Percentiles rank a stretch among this genome's conserved stretches.
These are phyloP conservation scores for Malassezia vespertilionis DNA, from an alignment of 1,284 basidiomycete genomes.

Conservation along the genomic window DNA sequence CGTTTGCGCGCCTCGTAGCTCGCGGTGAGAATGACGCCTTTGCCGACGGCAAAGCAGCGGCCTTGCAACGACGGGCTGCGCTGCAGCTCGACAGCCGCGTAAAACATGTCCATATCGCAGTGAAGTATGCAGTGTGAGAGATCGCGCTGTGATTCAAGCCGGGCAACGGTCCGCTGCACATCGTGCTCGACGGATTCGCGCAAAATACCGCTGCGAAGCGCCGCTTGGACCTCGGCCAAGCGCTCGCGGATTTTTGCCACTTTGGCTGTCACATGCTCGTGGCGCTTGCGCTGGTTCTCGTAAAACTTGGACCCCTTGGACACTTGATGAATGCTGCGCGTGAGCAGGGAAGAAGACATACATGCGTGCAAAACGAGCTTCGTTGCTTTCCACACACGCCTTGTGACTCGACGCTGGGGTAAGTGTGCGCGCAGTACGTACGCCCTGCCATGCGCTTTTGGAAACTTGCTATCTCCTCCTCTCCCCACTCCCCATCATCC, in stretches of 20 bases:
- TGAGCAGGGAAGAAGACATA: slow-evolving; percentile 14
- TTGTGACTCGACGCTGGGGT: slow-evolving; percentile 33
- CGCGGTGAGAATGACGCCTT: slow-evolving; percentile 38
- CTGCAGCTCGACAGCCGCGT: slow-evolving; percentile 54
- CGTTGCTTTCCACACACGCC: slow-evolving; percentile 32
- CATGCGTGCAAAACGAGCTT: slow-evolving; percentile 27
- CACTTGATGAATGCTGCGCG: slow-evolving; percentile 36
- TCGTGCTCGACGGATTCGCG: slow-evolving; percentile 24
- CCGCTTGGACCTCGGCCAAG: slow-evolving; percentile 25
- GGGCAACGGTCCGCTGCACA: slow-evolving; percentile 50
- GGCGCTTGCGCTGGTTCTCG: slow-evolving; percentile 70
- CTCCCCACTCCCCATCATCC: neutral
- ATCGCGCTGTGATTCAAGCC: slow-evolving; percentile 68
- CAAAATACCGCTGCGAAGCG: slow-evolving; percentile 10
- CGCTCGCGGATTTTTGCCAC: slow-evolving; percentile 51
- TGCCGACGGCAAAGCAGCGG: slow-evolving; percentile 40
- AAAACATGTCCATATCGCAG: slow-evolving; percentile 52
- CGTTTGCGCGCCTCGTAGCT: slow-evolving; percentile 52
- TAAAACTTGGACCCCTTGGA: slow-evolving; percentile 45
- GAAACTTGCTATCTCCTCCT: slow-evolving; percentile 7
- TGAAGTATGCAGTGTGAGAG: slow-evolving; percentile 73
- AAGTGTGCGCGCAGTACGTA: slow-evolving; percentile 4
- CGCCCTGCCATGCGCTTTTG: slow-evolving; percentile 35
- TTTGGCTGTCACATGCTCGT: slow-evolving; percentile 63
- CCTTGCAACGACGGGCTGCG: slow-evolving; percentile 66